These are phyloP conservation scores for Haplographium delicatum DNA, from an alignment of 495 filamentous ascomycete genomes.

Conservation along the genomic window DNA sequence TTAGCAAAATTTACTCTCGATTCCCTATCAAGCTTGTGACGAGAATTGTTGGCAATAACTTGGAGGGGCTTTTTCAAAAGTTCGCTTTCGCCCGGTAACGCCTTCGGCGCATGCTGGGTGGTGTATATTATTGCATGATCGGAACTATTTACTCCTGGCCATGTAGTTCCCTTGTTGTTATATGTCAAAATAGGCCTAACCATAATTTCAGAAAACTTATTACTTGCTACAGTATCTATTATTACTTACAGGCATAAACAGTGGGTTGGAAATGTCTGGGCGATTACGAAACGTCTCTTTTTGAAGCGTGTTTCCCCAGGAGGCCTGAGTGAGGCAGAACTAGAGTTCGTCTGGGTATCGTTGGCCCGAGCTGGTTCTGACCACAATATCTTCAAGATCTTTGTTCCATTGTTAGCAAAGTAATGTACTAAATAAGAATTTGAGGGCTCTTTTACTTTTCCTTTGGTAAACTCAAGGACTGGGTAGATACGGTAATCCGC, in stretches of 20 bases:
- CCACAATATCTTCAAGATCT: slow-evolving; percentile 15
- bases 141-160: background rate
- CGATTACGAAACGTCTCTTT: background rate
- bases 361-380: slow-evolving; percentile 4
- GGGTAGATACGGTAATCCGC: too few relatives aligned
- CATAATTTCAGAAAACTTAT: background rate
- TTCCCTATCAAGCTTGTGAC: slow-evolving; percentile 7
- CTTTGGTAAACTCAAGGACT: too few relatives aligned
- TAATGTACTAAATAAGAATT: too few relatives aligned
- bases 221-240: background rate
- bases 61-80: background rate
- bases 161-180: background rate
- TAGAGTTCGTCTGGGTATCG: background rate
- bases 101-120: background rate
- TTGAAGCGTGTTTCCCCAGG: background rate
- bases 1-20: slow-evolving; percentile 19
- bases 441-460: too few relatives aligned
- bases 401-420: too few relatives aligned
- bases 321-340: background rate
- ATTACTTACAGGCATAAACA: background rate
- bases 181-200: background rate
- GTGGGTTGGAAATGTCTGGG: background rate
- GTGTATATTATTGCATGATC: background rate
- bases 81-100: background rate
- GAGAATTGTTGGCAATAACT: background rate